These are phyloP conservation scores for Backusella circina DNA, from an alignment of 192 early-diverging fungal genomes.

Conservation along the genomic window DNA sequence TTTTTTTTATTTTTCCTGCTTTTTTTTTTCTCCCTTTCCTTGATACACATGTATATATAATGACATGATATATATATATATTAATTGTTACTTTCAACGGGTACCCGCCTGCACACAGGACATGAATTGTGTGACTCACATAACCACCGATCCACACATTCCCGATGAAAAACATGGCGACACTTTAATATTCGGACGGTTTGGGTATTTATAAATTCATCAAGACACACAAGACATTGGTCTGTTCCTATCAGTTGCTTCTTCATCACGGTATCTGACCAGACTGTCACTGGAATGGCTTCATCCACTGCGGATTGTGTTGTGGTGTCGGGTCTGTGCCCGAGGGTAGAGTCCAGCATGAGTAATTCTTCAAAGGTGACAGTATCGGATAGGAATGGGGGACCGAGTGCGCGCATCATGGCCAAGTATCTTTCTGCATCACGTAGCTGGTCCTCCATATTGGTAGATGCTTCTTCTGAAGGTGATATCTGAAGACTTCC, in stretches of 20 bases:
- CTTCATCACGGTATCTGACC: conserved; percentile 8
- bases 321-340: conserved; percentile 11
- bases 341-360: conserved; percentile 8
- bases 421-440: neutral
- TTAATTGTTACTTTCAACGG: conserved; percentile 16
- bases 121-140: conserved; percentile 44
- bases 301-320: conserved; percentile 17
- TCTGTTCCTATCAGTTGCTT: conserved; percentile 9
- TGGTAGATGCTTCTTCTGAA: neutral
- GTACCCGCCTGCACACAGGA: conserved; percentile 51
- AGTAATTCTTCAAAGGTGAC: conserved; percentile 32
- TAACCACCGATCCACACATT: conserved; percentile 54
- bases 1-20: neutral
- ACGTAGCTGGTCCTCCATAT: no score
- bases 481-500: neutral
- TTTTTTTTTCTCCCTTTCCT: neutral
- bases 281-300: neutral
- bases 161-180: conserved; percentile 49
- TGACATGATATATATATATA: neutral
- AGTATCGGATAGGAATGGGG: conserved; percentile 8
- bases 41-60: neutral
- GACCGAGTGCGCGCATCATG: neutral
- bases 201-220: conserved; percentile 44
- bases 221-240: conserved; percentile 47
- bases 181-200: conserved; percentile 45